Evolutionary conservation across 2,329 filamentous ascomycete genomes (phyloP).

Genomic region (Nemania bipapillata): DNA sequence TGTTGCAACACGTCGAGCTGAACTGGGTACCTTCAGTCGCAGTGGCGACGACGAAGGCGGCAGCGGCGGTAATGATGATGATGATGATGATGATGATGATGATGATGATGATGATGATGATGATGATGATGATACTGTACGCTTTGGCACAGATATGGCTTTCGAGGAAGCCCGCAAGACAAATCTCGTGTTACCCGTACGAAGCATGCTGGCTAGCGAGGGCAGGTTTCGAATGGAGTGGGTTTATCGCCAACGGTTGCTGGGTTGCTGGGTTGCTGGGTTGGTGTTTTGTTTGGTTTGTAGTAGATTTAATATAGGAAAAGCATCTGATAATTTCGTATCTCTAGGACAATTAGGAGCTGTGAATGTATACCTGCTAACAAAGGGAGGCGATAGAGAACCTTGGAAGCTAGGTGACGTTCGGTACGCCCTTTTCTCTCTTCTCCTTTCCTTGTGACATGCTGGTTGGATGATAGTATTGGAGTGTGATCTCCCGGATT

Average conservation of each 20-base stretch:
- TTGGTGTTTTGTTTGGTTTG: not conserved
- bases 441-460: not conserved
- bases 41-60: too few relatives aligned
- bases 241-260: not conserved
- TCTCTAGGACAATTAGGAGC: not conserved
- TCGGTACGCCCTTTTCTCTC: too few relatives aligned
- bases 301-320: not conserved
- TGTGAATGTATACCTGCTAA: not conserved
- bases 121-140: conserved; percentile 29
- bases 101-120: too few relatives aligned
- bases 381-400: not conserved
- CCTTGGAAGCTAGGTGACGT: too few relatives aligned
- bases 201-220: conserved; percentile 45
- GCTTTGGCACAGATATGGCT: conserved; percentile 31
- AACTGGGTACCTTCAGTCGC: conserved; percentile 2
- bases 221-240: too few relatives aligned
- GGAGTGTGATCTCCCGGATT: not conserved
- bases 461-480: not conserved
- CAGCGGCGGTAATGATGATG: too few relatives aligned
- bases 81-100: too few relatives aligned
- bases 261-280: too few relatives aligned
- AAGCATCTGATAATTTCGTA: not conserved
- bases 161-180: conserved; percentile 42
- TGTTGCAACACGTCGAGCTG: conserved; percentile 7
- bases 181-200: conserved; percentile 41